Evolutionary conservation across 345 rosid species (phyloP).

Genomic region (Populus alba): DNA sequence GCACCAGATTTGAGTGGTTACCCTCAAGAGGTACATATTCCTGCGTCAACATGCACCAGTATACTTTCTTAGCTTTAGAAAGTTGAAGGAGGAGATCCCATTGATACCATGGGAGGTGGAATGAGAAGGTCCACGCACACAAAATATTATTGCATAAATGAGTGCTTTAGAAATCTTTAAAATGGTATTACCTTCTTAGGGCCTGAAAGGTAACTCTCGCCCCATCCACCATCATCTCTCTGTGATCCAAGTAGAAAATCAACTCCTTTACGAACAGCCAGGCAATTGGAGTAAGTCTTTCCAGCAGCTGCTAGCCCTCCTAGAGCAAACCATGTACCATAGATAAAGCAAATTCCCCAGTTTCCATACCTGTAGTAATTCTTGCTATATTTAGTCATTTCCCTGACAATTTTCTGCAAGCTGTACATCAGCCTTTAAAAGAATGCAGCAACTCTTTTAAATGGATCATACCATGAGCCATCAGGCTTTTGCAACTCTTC

Average conservation of each 20-base stretch:
- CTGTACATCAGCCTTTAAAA: background rate
- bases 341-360: constrained; percentile 30
- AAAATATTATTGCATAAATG: too few species aligned
- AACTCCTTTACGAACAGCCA: constrained; percentile 14
- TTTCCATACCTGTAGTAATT: constrained; percentile 20
- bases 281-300: constrained; percentile 14
- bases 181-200: constrained; percentile 10
- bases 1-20: constrained; percentile 19
- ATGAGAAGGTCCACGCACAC: too few species aligned
- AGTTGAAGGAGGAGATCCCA: too few species aligned
- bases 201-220: constrained; percentile 24
- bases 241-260: constrained; percentile 18
- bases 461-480: constrained; percentile 22
- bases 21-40: constrained; percentile 17
- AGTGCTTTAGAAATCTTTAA: too few species aligned
- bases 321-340: constrained; percentile 23
- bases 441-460: too few species aligned
- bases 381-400: background rate
- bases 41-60: background rate
- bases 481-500: constrained; percentile 20
- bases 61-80: background rate
- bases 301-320: constrained; percentile 23
- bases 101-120: too few species aligned
- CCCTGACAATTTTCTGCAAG: background rate
- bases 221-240: constrained; percentile 27